Base-by-base conservation (phyloP, 495 filamentous ascomycete species). In the Penicillium paradoxum region DNA sequence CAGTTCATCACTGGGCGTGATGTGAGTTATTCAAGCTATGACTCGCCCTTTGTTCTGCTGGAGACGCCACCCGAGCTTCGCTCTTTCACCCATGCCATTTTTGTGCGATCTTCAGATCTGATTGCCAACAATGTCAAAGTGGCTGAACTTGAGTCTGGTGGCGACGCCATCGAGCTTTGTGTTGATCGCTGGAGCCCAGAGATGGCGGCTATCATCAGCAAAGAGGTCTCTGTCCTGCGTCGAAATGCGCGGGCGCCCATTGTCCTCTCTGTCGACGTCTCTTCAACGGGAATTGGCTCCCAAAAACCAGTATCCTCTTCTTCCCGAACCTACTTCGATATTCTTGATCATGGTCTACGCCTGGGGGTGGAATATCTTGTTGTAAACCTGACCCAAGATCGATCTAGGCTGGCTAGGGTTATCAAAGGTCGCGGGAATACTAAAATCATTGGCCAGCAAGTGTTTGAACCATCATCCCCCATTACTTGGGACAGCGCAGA, bases 281-380 rank as follows among this genome's bases (percentile, higher is more conserved):
- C 76, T 10, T 70, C 77, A 25, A 69, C 75, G 2, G 65, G 62
- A 8, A 53, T 68, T 25, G 60, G 51, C 39, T 21, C 43, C 34
- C 18, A 55, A 54, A 51, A 67, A 66, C 51, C 29, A 60, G 3
- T 41, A 55, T 27, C 65, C 58, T 32, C 70, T 70, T 41, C 63
- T 40, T 40, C 24, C n/a, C 58, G 15, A 22, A 10, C 49, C 13
- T 75, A 74, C 48, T 73, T 64, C 57, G 79, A 68, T 19, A 68
- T 78, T 19, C 69, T 87, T 36, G 77, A 85, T 32, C 83, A 89
- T 51, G 86, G 84, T 2, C 69, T 91, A 17, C 81, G 87, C 5
- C 72, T 93, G 14, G 85, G 79, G 0, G 85, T 89, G 11, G 88
- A 93, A 57, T 91, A 88, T 66, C 57, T 88, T 21, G 82, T 81